Base-by-base conservation (phyloP, 2,329 filamentous ascomycete genomes). In the Hypoxylon sp. region DNA sequence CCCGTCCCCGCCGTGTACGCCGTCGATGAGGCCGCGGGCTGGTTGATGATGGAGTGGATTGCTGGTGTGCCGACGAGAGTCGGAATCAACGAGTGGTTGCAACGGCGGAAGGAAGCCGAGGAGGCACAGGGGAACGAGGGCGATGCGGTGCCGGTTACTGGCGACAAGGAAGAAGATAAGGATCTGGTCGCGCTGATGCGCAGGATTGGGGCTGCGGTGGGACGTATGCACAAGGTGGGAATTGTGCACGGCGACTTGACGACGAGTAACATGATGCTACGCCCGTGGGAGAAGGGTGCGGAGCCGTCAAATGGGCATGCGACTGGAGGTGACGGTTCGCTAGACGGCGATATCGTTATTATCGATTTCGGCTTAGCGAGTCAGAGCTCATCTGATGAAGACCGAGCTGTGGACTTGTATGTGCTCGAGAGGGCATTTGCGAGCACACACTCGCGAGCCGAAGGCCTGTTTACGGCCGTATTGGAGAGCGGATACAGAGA, bases 171-270 rank as follows among this genome's bases (percentile, higher is more conserved):
- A 3, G 71, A 76, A n/a, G 79, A 83, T 55, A 69, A 68, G 25
- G 76, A 76, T 23, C 71, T 91, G 11, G 75, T 79, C 34, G 76
- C 68, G 8, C 73, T 96, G 54, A 85, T 96, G 82, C 73, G 78
- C 35, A 78, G 82, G 57, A 84, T 96, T 52, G 92, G 90, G 1
- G 67, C 69, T 4, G 85, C 86, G 2, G 82, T 96, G 11, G 91
- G 89, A 5, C 79, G 71, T 45, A 76, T 99, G 77, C 94, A 99
- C 76, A 81, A 80, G 45, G 80, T 85, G n/a, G 93, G 93, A 11
- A 83, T 97, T 47, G 86, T 96, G 51, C 94, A 99, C 75, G 94
- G 94, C 29, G 94, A 99, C 75, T 73, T 99, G 74, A 99, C 94
- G 54, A 99, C 92, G 58, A 97, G 92, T 74, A 99, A 99, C 73